These are phyloP conservation scores for Thymus quinquecostatus DNA, from an alignment of 257 asterid species.

Conservation along the genomic window DNA sequence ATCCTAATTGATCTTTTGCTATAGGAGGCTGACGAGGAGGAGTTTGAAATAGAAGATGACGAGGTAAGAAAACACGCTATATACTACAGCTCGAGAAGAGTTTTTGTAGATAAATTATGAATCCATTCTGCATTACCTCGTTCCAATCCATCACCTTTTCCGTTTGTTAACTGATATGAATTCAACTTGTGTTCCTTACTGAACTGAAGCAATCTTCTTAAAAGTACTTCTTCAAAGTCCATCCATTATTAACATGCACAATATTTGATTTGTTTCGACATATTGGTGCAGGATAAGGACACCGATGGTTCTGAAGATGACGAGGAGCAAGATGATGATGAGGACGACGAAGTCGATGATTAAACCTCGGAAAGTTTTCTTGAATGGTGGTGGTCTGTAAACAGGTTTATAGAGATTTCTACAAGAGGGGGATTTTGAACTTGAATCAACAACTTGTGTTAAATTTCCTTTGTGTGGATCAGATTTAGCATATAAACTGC, in stretches of 20 bases:
- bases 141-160: neutral
- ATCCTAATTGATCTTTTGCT: conserved; percentile 5
- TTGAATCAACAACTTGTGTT: conserved; percentile 12
- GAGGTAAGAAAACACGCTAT: conserved; percentile 43
- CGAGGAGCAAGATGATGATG: conserved; percentile 48
- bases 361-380: conserved; percentile 1
- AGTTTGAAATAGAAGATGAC: conserved; percentile 53
- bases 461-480: neutral
- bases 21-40: conserved; percentile 71
- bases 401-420: conserved; percentile 27
- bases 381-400: conserved; percentile 29
- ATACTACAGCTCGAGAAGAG: neutral
- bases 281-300: conserved; percentile 55
- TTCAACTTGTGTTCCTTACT: neutral
- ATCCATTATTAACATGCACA: too few species aligned
- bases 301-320: conserved; percentile 67
- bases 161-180: neutral
- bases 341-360: conserved; percentile 51
- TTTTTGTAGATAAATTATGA: neutral
- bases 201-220: too few species aligned
- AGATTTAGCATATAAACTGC: neutral
- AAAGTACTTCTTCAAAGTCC: too few species aligned
- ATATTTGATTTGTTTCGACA: neutral
- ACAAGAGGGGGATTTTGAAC: neutral
- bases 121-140: neutral